Evolutionary conservation across 257 asterid genomes (phyloP).

Genomic region (Fraxinus anomala): DNA sequence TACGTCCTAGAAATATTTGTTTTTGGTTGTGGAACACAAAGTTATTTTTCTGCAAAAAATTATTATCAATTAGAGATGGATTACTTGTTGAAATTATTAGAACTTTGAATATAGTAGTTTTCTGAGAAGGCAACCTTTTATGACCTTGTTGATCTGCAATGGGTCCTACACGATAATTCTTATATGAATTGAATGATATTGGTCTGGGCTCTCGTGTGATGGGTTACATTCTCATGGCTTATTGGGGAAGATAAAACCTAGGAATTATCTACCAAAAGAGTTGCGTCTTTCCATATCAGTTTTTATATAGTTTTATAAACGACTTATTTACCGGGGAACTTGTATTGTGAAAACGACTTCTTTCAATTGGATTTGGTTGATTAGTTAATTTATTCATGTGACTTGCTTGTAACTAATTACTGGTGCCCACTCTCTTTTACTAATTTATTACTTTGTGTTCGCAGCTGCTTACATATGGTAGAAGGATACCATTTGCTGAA

Average conservation of each 20-base stretch:
- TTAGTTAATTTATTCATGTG: background rate
- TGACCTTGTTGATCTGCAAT: background rate
- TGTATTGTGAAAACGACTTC: background rate
- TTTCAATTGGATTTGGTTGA: background rate
- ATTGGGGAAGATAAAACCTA: background rate
- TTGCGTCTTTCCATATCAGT: background rate
- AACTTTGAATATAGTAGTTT: background rate
- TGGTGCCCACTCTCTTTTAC: background rate
- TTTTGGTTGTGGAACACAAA: background rate
- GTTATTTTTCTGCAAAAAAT: background rate
- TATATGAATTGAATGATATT: background rate
- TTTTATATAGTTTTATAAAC: background rate
- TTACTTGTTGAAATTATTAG: background rate
- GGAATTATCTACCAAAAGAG: background rate
- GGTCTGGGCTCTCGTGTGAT: background rate
- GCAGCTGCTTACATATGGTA: conserved; percentile 93
- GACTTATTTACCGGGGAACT: background rate
- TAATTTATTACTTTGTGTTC: conserved; percentile 20
- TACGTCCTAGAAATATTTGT: background rate
- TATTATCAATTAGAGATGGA: background rate
- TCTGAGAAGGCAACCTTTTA: background rate
- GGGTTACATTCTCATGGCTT: background rate
- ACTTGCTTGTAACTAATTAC: background rate
- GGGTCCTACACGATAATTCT: background rate
- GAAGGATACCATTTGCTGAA: conserved; percentile 95